Conservation (phyloP, 371 early-diverging fungal species). For the Apophysomyces elegans region DNA sequence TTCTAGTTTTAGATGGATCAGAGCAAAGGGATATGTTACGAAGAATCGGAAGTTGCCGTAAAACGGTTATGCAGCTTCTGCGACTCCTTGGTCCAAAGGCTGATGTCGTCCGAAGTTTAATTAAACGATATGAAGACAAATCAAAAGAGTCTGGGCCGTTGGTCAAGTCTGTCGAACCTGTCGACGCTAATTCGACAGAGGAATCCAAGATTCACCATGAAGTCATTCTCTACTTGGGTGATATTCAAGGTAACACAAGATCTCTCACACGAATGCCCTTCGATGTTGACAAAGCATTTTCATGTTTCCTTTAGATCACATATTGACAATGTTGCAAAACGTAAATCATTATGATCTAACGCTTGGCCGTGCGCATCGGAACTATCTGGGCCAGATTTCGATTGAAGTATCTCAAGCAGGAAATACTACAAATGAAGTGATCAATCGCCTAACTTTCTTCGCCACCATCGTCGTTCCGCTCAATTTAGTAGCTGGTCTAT, state of each 20-base stretch:
- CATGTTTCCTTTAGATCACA: conserved; percentile 74
- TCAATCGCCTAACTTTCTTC: conserved; percentile 89
- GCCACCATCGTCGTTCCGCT: conserved; percentile 88
- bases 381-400: conserved; percentile 96
- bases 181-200: conserved; percentile 5
- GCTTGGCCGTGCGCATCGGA: conserved; percentile 88
- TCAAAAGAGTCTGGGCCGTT: conserved; percentile 43
- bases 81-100: conserved; percentile 80
- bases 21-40: conserved; percentile 90
- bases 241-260: conserved; percentile 74
- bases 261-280: too few relatives aligned
- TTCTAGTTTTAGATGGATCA: conserved; percentile 67
- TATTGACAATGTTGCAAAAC: conserved; percentile 93
- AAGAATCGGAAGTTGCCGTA: conserved; percentile 84
- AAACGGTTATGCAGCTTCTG: conserved; percentile 79
- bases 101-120: conserved; percentile 79
- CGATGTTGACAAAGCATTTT: neutral
- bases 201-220: conserved; percentile 56
- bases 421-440: conserved; percentile 90
- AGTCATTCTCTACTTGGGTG: conserved; percentile 79
- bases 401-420: conserved; percentile 96
- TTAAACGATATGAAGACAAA: conserved; percentile 65
- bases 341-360: conserved; percentile 90
- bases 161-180: conserved; percentile 30
- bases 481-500: conserved; percentile 85